phyloP scores from a whole-genome alignment of 805 yeast genomes.

The Lipomyces oligophaga region DNA sequence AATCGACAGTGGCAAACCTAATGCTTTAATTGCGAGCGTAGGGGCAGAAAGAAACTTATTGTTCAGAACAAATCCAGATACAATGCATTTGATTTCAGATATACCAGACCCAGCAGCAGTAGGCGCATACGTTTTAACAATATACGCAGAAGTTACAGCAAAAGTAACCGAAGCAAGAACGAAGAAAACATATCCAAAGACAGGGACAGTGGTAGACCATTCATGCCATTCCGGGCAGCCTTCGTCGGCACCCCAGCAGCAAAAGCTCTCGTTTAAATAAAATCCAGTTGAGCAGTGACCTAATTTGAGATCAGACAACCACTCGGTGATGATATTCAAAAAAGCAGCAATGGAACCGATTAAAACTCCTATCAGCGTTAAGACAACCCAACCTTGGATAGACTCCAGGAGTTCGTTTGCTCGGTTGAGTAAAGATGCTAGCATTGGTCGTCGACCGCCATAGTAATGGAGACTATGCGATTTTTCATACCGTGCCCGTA shows the following conservation, averaged over 20 bases:
- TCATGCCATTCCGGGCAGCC: conserved; percentile 64
- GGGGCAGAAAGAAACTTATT: conserved; percentile 72
- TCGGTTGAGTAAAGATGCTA: conserved; percentile 7
- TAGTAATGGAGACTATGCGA: conserved; percentile 5
- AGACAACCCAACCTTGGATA: conserved; percentile 64
- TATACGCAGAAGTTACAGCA: conserved; percentile 59
- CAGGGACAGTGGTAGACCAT: conserved; percentile 50
- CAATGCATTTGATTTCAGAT: conserved; percentile 91
- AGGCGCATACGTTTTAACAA: conserved; percentile 74
- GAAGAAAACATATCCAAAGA: conserved; percentile 51
- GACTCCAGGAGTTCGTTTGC: conserved; percentile 31
- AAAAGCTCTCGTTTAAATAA: conserved; percentile 68
- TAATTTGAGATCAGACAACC: conserved; percentile 70
- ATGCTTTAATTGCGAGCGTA: conserved; percentile 69
- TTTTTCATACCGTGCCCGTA: conserved; percentile 21
- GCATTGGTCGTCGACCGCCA: conserved; percentile 6
- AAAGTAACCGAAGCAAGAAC: conserved; percentile 57
- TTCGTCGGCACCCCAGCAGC: conserved; percentile 67
- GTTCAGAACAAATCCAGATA: conserved; percentile 78
- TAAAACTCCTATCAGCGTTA: conserved; percentile 67
- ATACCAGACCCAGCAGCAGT: conserved; percentile 96
- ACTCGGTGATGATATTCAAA: conserved; percentile 77
- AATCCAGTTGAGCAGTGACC: conserved; percentile 75
- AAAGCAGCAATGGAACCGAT: conserved; percentile 84
- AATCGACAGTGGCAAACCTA: conserved; percentile 84